Evolutionary conservation across 805 yeast species (phyloP), one percentile per base, ranked within the genome.

Genomic region (Spathaspora sp.): DNA sequence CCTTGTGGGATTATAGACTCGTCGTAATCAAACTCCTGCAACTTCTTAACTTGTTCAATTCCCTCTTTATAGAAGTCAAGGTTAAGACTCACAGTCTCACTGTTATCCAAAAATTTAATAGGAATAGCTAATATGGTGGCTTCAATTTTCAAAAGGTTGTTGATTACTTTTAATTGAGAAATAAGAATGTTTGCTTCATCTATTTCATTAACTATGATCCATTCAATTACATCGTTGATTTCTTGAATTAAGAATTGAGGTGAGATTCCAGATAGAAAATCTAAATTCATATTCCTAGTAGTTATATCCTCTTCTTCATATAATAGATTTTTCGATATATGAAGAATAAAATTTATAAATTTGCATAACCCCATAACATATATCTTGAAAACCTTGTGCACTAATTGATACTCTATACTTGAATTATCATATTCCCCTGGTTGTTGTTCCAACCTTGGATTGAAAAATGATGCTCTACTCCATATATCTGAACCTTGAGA

Each of bases 291-390:
- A 12, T 76, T 74, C 57, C 85, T 80, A 1, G 86, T 79, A 51
- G 83, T 83, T 31, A 87, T 68, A 66, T 88, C 96, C 61, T 87
- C 94, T 60, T 86, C 94, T 60, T 87, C 90, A 55, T 79, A 81
- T 10, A 86, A 69, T 8, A 82, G 85, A n/a, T 84, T 85, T 48
- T 69, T 69, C 1, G 85, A 82, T 38, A 84, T 68, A 8, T 66
- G 64, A 3, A 78, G 53, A 14, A 75, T 68, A 12, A 77, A 68
- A 18, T 79, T 80, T 17, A 85, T 79, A 64, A 80, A 78, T 59
- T 78, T 79, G 47, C 82, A 67, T 5, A 84, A 57, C 2, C 85
- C 89, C 9, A 80, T 57, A 2, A 81, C 71, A 50, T 78, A 80
- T 12, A 79, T 68, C 43, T 77, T 70, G 46, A 86, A 67, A 2